A percentile compares a stretch with the other conserved stretches of the same genome.
Conservation (phyloP, 352 stramenopile species). For the Globisporangium heterothallicum region DNA sequence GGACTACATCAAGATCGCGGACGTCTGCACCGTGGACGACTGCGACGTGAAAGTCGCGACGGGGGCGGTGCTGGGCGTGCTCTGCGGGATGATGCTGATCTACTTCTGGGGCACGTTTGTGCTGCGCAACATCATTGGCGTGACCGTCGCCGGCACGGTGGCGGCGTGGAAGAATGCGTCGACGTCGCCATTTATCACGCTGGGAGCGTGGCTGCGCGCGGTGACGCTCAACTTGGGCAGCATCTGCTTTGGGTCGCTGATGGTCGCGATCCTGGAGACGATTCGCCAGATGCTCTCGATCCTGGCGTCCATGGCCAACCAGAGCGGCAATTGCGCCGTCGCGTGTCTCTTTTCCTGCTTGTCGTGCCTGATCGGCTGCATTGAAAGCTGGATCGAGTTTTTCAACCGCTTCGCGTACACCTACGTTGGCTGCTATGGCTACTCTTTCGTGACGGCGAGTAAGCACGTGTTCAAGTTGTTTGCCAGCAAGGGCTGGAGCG, state of each 20-base stretch:
- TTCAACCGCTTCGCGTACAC: constrained; percentile 89
- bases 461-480: constrained; percentile 80
- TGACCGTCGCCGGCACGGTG: constrained; percentile 87
- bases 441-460: constrained; percentile 77
- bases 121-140: constrained; percentile 85
- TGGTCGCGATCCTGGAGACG: constrained; percentile 88
- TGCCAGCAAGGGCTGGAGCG: constrained; percentile 72
- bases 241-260: constrained; percentile 91
- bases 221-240: constrained; percentile 88
- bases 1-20: constrained; percentile 55
- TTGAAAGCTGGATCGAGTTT: constrained; percentile 84
- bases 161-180: constrained; percentile 86
- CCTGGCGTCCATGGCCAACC: constrained; percentile 48
- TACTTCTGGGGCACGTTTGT: constrained; percentile 91
- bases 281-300: constrained; percentile 62
- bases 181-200: constrained; percentile 65
- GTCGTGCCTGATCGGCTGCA: constrained; percentile 71
- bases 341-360: constrained; percentile 61
- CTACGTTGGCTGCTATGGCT: constrained; percentile 86
- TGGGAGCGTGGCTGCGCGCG: constrained; percentile 71
- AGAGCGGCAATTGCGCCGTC: constrained; percentile 73
- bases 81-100: constrained; percentile 88
- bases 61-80: constrained; percentile 51
- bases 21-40: constrained; percentile 35
- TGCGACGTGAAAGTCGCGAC: constrained; percentile 46